A percentile compares a stretch with the other conserved stretches of the same genome.
phyloP scores from a whole-genome alignment of 176 grass and related monocot species.

The Phragmites australis region DNA sequence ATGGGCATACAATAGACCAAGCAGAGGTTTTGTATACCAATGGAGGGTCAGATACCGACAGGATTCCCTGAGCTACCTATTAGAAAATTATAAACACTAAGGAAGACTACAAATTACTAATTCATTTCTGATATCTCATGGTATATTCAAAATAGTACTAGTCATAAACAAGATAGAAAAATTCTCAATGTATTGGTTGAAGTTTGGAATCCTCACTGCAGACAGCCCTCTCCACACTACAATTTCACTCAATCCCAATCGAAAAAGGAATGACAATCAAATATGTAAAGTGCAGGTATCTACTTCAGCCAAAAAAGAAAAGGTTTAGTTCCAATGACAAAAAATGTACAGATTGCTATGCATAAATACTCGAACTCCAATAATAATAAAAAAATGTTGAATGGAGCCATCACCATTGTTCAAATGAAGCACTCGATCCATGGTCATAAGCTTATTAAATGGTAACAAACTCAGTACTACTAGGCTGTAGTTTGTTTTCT shows the following conservation, averaged over 20 bases:
- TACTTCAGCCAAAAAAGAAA: neutral
- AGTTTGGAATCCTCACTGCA: slow-evolving; percentile 13
- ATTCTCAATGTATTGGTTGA: neutral
- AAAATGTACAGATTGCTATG: slow-evolving; percentile 9
- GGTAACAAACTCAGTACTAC: neutral
- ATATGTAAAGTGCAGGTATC: slow-evolving; percentile 10
- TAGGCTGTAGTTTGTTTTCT: slow-evolving; percentile 10
- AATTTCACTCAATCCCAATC: neutral
- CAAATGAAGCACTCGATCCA: slow-evolving; percentile 20
- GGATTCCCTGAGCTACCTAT: neutral
- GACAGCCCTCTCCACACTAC: neutral
- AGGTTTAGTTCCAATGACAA: neutral
- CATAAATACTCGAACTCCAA: neutral
- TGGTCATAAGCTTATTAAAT: slow-evolving; percentile 10
- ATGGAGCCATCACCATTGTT: slow-evolving; percentile 4
- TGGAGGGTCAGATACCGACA: slow-evolving; percentile 8
- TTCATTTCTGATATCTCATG: neutral
- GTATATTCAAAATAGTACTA: neutral
- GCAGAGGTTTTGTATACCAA: slow-evolving; percentile 32
- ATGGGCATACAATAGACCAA: neutral
- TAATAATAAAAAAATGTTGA: neutral
- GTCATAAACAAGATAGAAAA: neutral
- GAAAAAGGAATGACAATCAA: neutral
- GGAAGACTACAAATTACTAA: neutral
- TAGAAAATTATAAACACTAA: neutral